These are phyloP conservation scores for Phaeotremella skinneri DNA, from an alignment of 768 basidiomycete species.

Conservation along the genomic window DNA sequence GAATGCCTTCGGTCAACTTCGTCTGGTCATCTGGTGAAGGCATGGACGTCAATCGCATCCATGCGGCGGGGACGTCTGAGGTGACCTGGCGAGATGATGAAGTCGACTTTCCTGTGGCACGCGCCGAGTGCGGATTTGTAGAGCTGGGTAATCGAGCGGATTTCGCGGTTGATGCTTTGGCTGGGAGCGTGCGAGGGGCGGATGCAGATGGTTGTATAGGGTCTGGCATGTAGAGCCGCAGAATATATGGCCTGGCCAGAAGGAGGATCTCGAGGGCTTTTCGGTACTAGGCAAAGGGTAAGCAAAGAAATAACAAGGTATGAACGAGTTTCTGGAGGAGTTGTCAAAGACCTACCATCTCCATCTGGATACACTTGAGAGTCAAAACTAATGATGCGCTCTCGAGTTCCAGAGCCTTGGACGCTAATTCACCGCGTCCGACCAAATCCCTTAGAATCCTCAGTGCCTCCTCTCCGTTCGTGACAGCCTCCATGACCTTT, in stretches of 20 bases:
- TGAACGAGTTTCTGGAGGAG: slow-evolving; percentile 2
- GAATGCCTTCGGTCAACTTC: slow-evolving; percentile 11
- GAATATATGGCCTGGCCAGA: slow-evolving; percentile 13
- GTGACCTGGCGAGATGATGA: slow-evolving; percentile 1
- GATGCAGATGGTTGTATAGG: not conserved
- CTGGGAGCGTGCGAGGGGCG: not conserved
- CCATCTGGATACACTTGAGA: slow-evolving; percentile 22
- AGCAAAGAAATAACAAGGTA: not conserved
- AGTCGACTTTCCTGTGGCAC: not conserved
- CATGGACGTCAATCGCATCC: not conserved
- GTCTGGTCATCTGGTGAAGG: not conserved
- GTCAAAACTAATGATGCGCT: slow-evolving; percentile 21
- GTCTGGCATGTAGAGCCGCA: slow-evolving; percentile 17
- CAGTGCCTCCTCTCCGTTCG: slow-evolving; percentile 15
- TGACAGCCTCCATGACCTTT: slow-evolving; percentile 15
- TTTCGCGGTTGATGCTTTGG: no score
- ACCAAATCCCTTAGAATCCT: slow-evolving; percentile 26
- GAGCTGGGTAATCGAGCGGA: not conserved
- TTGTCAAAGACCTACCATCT: slow-evolving; percentile 30
- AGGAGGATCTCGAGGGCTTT: slow-evolving; percentile 22
- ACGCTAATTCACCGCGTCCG: slow-evolving; percentile 18
- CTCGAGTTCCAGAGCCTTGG: slow-evolving; percentile 35
- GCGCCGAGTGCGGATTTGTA: not conserved
- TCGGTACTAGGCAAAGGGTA: no score
- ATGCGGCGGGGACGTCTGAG: not conserved